Conservation (phyloP, 1,284 basidiomycete genomes). For the Fomitiporia mediterranea region DNA sequence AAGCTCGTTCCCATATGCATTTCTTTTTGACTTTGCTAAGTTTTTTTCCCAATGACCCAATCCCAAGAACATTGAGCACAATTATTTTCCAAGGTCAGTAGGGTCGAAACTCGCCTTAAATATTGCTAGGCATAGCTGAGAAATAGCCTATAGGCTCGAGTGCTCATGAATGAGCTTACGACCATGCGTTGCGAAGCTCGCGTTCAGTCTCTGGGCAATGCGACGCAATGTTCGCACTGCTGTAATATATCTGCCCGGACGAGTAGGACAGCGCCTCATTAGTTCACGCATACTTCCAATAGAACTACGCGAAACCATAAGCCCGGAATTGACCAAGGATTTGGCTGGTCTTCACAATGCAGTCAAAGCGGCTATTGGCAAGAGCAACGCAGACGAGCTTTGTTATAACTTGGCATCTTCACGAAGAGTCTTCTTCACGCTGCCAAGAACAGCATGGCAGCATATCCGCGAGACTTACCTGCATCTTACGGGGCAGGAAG, state of each 20-base stretch:
- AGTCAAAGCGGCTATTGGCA: not conserved
- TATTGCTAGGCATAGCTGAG: no score
- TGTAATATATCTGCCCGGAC: not conserved
- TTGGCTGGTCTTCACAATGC: not conserved
- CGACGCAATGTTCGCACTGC: not conserved
- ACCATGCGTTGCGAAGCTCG: constrained; percentile 14
- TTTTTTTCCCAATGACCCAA: not conserved
- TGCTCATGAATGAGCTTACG: constrained; percentile 19
- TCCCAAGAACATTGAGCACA: not conserved
- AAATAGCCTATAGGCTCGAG: not conserved
- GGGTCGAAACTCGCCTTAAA: not conserved
- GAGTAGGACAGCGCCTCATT: not conserved
- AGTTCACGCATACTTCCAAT: not conserved
- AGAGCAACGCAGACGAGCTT: constrained; percentile 4
- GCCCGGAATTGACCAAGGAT: not conserved
- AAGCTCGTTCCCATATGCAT: not conserved
- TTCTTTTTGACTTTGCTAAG: no score
- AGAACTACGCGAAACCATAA: not conserved
- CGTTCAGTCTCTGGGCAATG: not conserved
- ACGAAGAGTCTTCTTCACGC: constrained; percentile 3
- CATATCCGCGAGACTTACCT: not conserved
- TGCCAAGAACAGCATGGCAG: not conserved
- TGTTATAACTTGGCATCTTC: not conserved
- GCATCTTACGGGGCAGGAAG: not conserved
- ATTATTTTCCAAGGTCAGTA: not conserved